Conservation (phyloP, 2,329 filamentous ascomycete species). For the Hypoxylon sp. region DNA sequence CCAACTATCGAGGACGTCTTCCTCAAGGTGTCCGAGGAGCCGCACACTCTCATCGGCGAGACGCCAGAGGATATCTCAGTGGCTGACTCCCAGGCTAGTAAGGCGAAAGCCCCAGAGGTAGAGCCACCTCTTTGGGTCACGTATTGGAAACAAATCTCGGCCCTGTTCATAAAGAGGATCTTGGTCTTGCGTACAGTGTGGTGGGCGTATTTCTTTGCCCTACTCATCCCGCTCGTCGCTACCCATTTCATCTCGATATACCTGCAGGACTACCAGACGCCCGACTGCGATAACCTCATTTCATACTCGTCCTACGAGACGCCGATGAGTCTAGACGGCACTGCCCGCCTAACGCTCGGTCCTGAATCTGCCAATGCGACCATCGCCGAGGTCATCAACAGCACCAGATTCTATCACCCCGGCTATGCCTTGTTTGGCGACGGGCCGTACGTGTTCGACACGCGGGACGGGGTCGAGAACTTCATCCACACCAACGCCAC, state of each 20-base stretch:
- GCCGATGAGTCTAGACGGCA: neutral
- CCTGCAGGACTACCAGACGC: constrained; percentile 29
- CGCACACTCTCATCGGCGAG: constrained; percentile 34
- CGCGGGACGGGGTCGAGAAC: constrained; percentile 24
- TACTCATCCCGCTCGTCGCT: constrained; percentile 40
- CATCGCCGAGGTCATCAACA: constrained; percentile 15
- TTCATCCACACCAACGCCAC: constrained; percentile 25
- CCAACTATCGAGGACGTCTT: constrained; percentile 75
- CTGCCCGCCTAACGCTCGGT: constrained; percentile 12
- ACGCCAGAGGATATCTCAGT: constrained; percentile 22
- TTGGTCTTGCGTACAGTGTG: constrained; percentile 39
- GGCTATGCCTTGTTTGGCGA: neutral
- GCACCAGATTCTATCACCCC: neutral
- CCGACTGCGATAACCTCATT: constrained; percentile 32
- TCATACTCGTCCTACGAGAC: constrained; percentile 9
- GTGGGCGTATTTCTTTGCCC: constrained; percentile 41
- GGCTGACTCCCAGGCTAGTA: constrained; percentile 11
- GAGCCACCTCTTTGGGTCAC: constrained; percentile 25
- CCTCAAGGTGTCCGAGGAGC: constrained; percentile 68
- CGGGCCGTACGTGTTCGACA: constrained; percentile 26
- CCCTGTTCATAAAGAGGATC: constrained; percentile 40
- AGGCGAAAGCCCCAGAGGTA: constrained; percentile 13
- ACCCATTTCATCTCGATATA: constrained; percentile 30
- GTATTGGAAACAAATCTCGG: constrained; percentile 35
- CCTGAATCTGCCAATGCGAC: constrained; percentile 29